phyloP scores from a whole-genome alignment of 164 flowering plant species.

The Buxus sempervirens region DNA sequence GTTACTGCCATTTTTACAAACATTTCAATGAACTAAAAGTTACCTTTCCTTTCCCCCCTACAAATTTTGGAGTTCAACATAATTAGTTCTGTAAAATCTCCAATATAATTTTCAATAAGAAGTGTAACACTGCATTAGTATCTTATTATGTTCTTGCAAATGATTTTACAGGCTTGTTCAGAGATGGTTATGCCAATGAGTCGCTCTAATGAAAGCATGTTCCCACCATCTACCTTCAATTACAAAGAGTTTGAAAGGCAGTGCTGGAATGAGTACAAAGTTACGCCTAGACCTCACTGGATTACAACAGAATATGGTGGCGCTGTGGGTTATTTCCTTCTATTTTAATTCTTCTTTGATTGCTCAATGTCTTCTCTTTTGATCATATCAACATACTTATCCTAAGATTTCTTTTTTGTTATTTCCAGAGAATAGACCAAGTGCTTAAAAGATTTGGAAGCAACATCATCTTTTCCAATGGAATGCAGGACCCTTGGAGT shows the following conservation, averaged over 20 bases:
- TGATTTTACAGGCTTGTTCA: slow-evolving; percentile 41
- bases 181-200: slow-evolving; percentile 71
- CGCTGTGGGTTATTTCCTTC: slow-evolving; percentile 23
- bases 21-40: no score
- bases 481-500: slow-evolving; percentile 73
- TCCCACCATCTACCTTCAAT: slow-evolving; percentile 35
- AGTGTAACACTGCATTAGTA: no score
- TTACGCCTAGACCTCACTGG: slow-evolving; percentile 49
- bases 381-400: no score
- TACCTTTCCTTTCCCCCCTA: no score
- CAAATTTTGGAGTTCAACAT: no score
- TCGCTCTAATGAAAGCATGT: slow-evolving; percentile 54
- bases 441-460: slow-evolving; percentile 53
- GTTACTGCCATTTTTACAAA: not conserved
- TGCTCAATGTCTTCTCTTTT: no score
- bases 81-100: no score
- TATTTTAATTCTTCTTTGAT: not conserved
- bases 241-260: slow-evolving; percentile 25
- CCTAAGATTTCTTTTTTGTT: not conserved
- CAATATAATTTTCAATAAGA: no score
- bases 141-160: no score
- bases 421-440: slow-evolving; percentile 32
- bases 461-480: slow-evolving; percentile 62
- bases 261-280: slow-evolving; percentile 36
- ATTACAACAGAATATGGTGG: slow-evolving; percentile 65